These are phyloP conservation scores for Populus tremula DNA, from an alignment of 345 rosid species.

Conservation along the genomic window DNA sequence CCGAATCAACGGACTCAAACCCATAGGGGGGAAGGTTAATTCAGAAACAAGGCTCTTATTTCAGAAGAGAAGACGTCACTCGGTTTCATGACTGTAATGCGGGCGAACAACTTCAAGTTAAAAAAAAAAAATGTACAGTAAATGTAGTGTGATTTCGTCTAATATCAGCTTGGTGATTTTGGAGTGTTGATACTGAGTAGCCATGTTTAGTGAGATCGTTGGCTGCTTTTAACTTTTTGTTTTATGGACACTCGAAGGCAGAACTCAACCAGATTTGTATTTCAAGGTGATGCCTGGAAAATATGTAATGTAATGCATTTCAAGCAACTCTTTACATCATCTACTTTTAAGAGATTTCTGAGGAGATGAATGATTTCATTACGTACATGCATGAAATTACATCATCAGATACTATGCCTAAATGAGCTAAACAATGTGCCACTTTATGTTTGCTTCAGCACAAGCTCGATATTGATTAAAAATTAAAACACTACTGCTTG, in stretches of 20 bases:
- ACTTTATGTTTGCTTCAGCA: too few relatives aligned
- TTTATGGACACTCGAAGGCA: constrained; percentile 4
- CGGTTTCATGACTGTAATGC: constrained; percentile 56
- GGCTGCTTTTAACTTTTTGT: not conserved
- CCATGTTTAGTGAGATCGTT: constrained; percentile 5
- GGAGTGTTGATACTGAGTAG: constrained; percentile 19
- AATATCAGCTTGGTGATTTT: constrained; percentile 4
- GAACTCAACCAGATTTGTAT: constrained; percentile 15
- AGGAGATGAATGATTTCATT: too few relatives aligned
- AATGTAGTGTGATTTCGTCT: constrained; percentile 6
- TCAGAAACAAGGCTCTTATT: constrained; percentile 67
- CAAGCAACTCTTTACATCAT: not conserved
- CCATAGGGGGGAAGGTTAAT: constrained; percentile 45
- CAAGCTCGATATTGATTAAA: too few relatives aligned
- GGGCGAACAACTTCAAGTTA: constrained; percentile 2
- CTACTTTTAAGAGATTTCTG: not conserved
- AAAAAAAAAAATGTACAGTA: constrained; percentile 33
- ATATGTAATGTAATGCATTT: not conserved
- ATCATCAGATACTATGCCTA: too few relatives aligned
- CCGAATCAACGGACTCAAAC: constrained; percentile 55
- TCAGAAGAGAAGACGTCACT: constrained; percentile 76
- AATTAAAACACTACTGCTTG: too few relatives aligned
- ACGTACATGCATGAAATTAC: too few relatives aligned
- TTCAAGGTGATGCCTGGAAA: not conserved
- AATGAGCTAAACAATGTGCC: too few relatives aligned